A percentile compares a stretch with the other conserved stretches of the same genome.
Evolutionary conservation across 2,329 filamentous ascomycete genomes (phyloP).

Genomic region (Capronia epimyces): DNA sequence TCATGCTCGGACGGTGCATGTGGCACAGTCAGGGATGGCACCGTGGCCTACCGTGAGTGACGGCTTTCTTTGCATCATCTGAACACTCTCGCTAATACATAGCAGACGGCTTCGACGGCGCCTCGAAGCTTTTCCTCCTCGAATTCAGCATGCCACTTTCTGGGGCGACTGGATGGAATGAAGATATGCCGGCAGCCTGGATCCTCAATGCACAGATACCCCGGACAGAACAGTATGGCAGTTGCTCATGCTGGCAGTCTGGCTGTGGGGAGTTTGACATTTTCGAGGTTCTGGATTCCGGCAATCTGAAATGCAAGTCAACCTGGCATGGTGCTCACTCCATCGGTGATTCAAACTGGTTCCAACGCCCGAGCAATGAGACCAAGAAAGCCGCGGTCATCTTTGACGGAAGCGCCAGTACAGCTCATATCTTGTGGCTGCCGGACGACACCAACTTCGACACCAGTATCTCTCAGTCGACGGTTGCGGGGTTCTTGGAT

Average conservation of each 20-base stretch:
- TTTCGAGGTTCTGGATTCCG: slow-evolving; percentile 63
- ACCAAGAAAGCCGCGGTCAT: slow-evolving; percentile 62
- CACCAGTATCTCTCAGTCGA: slow-evolving; percentile 11
- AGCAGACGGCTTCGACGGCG: slow-evolving; percentile 61
- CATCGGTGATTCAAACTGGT: slow-evolving; percentile 66
- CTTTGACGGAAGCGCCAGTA: slow-evolving; percentile 39
- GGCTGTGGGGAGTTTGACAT: slow-evolving; percentile 73
- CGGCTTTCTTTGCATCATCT: slow-evolving; percentile 32
- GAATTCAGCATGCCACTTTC: slow-evolving; percentile 67
- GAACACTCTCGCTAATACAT: background rate
- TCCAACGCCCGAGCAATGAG: slow-evolving; percentile 56
- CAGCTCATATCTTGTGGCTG: slow-evolving; percentile 23
- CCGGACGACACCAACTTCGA: slow-evolving; percentile 22
- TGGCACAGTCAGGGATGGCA: slow-evolving; percentile 45
- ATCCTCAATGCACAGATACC: slow-evolving; percentile 68
- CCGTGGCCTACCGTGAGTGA: slow-evolving; percentile 42
- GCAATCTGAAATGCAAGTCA: slow-evolving; percentile 62
- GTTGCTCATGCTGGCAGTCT: slow-evolving; percentile 66
- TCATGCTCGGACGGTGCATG: slow-evolving; percentile 45
- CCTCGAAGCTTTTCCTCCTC: slow-evolving; percentile 66
- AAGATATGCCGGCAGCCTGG: slow-evolving; percentile 71
- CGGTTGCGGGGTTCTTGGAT: slow-evolving; percentile 16
- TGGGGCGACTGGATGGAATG: slow-evolving; percentile 47
- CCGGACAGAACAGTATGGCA: slow-evolving; percentile 62
- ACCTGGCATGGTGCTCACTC: slow-evolving; percentile 59